These are phyloP conservation scores for Aspergillus diversus DNA, from an alignment of 495 filamentous ascomycete genomes.

Conservation along the genomic window DNA sequence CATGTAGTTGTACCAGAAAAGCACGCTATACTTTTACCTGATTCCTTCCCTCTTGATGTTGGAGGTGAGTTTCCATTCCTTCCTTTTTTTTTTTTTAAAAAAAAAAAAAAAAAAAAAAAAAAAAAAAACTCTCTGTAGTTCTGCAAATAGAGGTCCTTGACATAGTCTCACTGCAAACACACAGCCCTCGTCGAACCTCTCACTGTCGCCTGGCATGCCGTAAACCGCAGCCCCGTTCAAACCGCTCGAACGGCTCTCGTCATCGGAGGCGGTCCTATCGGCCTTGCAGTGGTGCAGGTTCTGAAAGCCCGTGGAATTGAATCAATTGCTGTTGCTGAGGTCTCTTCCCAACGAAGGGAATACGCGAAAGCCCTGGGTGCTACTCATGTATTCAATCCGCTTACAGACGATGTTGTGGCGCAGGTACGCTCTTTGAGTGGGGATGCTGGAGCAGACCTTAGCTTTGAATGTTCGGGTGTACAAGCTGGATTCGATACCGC, in stretches of 20 bases:
- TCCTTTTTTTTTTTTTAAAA: slow-evolving; percentile 2
- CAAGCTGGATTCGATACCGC: slow-evolving; percentile 36
- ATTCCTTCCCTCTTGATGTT: slow-evolving; percentile 31
- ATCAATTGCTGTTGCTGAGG: slow-evolving; percentile 55
- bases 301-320: slow-evolving; percentile 51
- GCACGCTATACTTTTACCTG: slow-evolving; percentile 29
- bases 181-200: slow-evolving; percentile 63
- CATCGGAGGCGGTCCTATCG: slow-evolving; percentile 65
- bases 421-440: slow-evolving; percentile 26
- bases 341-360: slow-evolving; percentile 24
- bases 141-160: no score
- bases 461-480: slow-evolving; percentile 36
- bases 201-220: slow-evolving; percentile 67
- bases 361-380: slow-evolving; percentile 29
- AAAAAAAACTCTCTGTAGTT: neutral
- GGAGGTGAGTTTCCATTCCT: slow-evolving; percentile 26
- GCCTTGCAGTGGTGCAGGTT: slow-evolving; percentile 60
- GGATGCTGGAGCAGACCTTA: slow-evolving; percentile 24
- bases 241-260: slow-evolving; percentile 52
- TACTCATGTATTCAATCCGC: slow-evolving; percentile 27
- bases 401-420: slow-evolving; percentile 25
- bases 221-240: slow-evolving; percentile 52
- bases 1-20: slow-evolving; percentile 51
- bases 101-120: no score
- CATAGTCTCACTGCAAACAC: slow-evolving; percentile 7